Evolutionary conservation across 495 filamentous ascomycete species (phyloP).

Genomic region (Talaromyces liani): DNA sequence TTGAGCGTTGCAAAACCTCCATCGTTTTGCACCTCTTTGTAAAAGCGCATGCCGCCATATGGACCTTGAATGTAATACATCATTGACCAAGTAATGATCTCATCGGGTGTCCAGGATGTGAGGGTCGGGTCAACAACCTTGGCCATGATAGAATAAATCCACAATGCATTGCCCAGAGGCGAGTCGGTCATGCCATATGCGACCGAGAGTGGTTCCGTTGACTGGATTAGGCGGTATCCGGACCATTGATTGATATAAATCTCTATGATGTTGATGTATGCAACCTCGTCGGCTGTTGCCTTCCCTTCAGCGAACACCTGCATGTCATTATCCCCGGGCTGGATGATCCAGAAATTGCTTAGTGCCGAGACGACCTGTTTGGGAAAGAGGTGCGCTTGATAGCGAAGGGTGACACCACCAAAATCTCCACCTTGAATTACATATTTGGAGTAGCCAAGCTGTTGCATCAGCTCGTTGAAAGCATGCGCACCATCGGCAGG

Average conservation of each 20-base stretch:
- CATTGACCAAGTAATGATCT: slow-evolving; percentile 22
- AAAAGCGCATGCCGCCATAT: slow-evolving; percentile 20
- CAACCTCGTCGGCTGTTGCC: slow-evolving; percentile 4
- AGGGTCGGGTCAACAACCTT: slow-evolving; percentile 20
- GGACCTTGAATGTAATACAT: slow-evolving; percentile 24
- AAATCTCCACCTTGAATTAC: no score
- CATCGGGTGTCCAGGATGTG: slow-evolving; percentile 23
- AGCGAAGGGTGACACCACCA: no score
- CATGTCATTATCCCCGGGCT: no score
- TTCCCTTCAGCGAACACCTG: not conserved
- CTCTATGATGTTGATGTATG: slow-evolving; percentile 5
- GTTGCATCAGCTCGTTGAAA: no score
- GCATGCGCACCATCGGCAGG: no score
- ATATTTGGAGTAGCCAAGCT: no score
- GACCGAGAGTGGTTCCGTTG: slow-evolving; percentile 28
- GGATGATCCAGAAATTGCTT: no score
- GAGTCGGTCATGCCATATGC: slow-evolving; percentile 14
- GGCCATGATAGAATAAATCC: slow-evolving; percentile 10
- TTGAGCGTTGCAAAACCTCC: slow-evolving; percentile 26
- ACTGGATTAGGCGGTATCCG: slow-evolving; percentile 23
- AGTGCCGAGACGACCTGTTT: no score
- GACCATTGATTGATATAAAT: slow-evolving; percentile 8
- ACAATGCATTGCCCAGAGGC: no score
- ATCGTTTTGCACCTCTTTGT: slow-evolving; percentile 29
- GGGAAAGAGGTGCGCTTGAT: no score